A percentile compares a stretch with the other conserved stretches of the same genome.
These are phyloP conservation scores for Rhizopus sp. DNA, from an alignment of 371 early-diverging fungal genomes.

Conservation along the genomic window DNA sequence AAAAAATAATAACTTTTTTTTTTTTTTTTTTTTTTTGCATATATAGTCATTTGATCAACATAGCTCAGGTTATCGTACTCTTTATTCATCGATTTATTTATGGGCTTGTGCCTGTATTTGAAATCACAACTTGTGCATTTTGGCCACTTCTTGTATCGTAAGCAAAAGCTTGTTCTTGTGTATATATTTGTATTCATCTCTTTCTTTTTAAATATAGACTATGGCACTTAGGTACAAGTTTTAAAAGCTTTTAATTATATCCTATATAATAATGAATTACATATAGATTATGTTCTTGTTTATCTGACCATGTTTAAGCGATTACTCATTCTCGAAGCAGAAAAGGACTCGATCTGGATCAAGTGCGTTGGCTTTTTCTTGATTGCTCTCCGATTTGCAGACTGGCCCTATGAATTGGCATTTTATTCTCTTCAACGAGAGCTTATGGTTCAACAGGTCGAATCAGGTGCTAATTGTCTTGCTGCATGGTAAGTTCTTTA, in stretches of 20 bases:
- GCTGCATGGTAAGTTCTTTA: slow-evolving; percentile 29
- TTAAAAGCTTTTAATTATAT: neutral
- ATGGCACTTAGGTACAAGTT: slow-evolving; percentile 23
- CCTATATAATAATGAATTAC: neutral
- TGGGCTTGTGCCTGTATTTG: slow-evolving; percentile 49
- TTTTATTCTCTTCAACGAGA: slow-evolving; percentile 28
- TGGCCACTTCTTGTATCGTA: slow-evolving; percentile 52
- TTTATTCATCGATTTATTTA: slow-evolving; percentile 43
- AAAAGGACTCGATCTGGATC: slow-evolving; percentile 36
- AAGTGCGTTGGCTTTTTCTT: slow-evolving; percentile 32
- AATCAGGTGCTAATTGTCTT: slow-evolving; percentile 34
- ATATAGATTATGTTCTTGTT: slow-evolving; percentile 34
- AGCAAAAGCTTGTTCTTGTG: slow-evolving; percentile 2
- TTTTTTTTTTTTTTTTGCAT: too few species aligned
- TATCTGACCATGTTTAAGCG: slow-evolving; percentile 48
- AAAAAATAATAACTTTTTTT: neutral
- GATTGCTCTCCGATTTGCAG: slow-evolving; percentile 41
- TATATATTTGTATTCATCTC: neutral
- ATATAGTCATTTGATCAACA: slow-evolving; percentile 46
- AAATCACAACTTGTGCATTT: slow-evolving; percentile 40
- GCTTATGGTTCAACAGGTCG: slow-evolving; percentile 26
- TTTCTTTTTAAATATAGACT: slow-evolving; percentile 3
- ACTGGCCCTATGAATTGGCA: slow-evolving; percentile 50
- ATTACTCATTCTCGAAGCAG: slow-evolving; percentile 38
- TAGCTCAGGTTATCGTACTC: slow-evolving; percentile 41